Evolutionary conservation across 371 early-diverging fungal genomes (phyloP), one percentile per base, ranked within the genome.

Genomic region (Mortierella sp.): DNA sequence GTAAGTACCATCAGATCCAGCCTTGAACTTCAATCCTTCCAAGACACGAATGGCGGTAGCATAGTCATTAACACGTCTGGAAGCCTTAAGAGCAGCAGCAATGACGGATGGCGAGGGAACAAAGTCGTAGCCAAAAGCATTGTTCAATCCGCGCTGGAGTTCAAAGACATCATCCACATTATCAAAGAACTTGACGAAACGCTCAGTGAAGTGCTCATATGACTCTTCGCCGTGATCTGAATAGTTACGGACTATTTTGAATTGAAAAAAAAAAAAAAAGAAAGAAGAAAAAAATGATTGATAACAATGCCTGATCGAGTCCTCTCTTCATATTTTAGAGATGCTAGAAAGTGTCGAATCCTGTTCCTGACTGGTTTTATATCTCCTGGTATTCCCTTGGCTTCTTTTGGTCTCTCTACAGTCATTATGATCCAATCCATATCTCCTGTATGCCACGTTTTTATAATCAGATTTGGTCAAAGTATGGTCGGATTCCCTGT

Each of bases 91-190:
- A 45, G 97, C 96, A 62, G 97, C 93, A 72, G 91, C 93, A 78
- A 96, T 88, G 51, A 97, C 94, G 61, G 93, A 90, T 75, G 94
- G 90, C 43, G 96, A 87, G 61, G 98, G 98, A n/a, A 97, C 97
- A 83, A 96, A 90, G 90, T 98, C 97, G 84, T 96, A 95, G 64
- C 96, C 93, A 81, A 98, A 98, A 83, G 95, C 93, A 86, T 97
- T 96, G 93, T 97, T 97, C 82, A 98, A 90, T 64, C 98, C 97
- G 79, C 97, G 93, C 89, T 97, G 96, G 64, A 98, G 90, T 88
- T 98, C 99, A 83, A 96, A 98, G 84, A 95, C 91, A 88, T 98
- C 99, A 75, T 96, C 96, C 59, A 92, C 93, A 72, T 90, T 91
- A 73, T 94, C 92, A 85, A 98, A 98, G 89, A 94, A 94, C 87